These are phyloP conservation scores for Gyromitra esculenta DNA, from an alignment of 2,329 filamentous ascomycete species.

Conservation along the genomic window DNA sequence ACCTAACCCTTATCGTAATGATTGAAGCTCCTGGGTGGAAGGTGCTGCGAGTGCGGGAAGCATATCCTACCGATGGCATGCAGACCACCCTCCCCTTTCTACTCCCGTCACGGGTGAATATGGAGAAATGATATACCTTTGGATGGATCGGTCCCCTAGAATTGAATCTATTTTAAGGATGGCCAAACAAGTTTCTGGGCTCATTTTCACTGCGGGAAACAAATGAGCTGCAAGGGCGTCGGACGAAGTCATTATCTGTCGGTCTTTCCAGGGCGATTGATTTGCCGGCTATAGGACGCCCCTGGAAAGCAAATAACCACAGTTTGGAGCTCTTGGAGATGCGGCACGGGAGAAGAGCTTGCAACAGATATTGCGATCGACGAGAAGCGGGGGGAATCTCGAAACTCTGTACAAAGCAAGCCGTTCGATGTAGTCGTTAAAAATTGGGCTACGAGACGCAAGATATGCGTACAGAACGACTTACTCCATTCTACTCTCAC, in stretches of 20 bases:
- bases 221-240: neutral
- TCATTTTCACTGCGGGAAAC: neutral
- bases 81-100: neutral
- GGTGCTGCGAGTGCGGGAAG: neutral
- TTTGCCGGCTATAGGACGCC: neutral
- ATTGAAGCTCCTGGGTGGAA: neutral
- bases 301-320: neutral
- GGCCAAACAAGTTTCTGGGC: neutral
- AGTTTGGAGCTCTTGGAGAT: neutral
- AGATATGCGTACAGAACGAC: neutral
- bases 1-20: neutral
- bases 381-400: neutral
- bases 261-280: neutral
- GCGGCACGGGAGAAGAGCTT: neutral
- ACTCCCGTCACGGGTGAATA: conserved; percentile 6
- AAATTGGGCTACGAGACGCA: neutral
- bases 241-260: neutral
- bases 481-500: neutral
- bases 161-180: neutral
- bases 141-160: neutral
- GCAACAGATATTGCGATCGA: neutral
- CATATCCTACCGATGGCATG: neutral
- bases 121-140: conserved; percentile 9
- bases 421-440: neutral
- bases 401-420: neutral